A percentile compares a stretch with the other conserved stretches of the same genome.
Evolutionary conservation across 2,329 filamentous ascomycete species (phyloP).

Genomic region (Cercospora janseana): DNA sequence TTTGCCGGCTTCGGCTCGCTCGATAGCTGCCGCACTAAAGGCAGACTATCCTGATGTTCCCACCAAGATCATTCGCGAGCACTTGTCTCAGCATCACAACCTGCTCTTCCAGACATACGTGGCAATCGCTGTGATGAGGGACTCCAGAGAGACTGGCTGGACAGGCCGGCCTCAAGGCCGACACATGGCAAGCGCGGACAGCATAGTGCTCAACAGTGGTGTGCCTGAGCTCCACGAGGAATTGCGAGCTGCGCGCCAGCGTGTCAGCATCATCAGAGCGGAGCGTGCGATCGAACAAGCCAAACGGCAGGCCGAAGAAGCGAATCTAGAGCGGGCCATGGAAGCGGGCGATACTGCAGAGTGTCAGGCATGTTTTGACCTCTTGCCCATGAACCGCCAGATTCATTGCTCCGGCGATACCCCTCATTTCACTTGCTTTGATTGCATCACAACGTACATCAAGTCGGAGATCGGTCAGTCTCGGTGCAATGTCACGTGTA

Average conservation of each 20-base stretch:
- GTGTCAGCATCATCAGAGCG: constrained; percentile 23
- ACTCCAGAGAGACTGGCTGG: constrained; percentile 18
- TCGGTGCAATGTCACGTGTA: constrained; percentile 67
- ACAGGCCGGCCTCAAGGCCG: constrained; percentile 25
- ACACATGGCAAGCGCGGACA: constrained; percentile 25
- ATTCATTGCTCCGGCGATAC: constrained; percentile 62
- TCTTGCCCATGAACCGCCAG: constrained; percentile 65
- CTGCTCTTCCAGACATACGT: constrained; percentile 43
- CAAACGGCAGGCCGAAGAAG: constrained; percentile 36
- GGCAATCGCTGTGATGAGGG: constrained; percentile 33
- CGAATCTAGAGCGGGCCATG: constrained; percentile 37
- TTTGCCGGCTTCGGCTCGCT: constrained; percentile 18
- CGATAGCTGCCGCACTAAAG: constrained; percentile 38
- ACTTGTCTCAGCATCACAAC: constrained; percentile 32
- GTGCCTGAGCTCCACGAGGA: constrained; percentile 33
- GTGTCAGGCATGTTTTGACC: constrained; percentile 65
- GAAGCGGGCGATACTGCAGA: constrained; percentile 57
- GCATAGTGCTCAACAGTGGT: constrained; percentile 27
- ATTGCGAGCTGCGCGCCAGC: constrained; percentile 37
- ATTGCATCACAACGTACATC: constrained; percentile 64
- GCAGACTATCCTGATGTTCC: constrained; percentile 44
- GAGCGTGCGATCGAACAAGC: constrained; percentile 24
- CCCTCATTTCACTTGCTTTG: constrained; percentile 67
- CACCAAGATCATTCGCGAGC: constrained; percentile 36
- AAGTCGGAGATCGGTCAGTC: constrained; percentile 66